These are phyloP conservation scores for Pseudogymnoascus sp. DNA, from an alignment of 2,329 filamentous ascomycete species.

Conservation along the genomic window DNA sequence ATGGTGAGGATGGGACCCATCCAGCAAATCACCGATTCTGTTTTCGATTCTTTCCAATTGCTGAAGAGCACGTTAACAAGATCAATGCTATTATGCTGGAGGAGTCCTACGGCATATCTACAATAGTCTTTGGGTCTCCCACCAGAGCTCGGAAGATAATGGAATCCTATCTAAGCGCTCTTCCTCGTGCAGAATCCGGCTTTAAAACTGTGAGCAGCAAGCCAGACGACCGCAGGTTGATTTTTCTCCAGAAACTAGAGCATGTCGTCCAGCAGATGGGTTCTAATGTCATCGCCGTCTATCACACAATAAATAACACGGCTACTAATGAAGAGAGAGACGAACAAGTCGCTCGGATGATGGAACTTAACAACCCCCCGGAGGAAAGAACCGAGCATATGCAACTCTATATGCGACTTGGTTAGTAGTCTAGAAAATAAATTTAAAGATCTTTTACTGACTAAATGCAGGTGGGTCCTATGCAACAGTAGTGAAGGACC, in stretches of 20 bases:
- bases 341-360: background rate
- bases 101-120: constrained; percentile 20
- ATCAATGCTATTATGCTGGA: constrained; percentile 29
- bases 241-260: background rate
- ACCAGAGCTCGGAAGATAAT: background rate
- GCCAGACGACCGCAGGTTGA: background rate
- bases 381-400: background rate
- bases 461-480: constrained; percentile 19
- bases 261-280: background rate
- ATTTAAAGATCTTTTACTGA: background rate
- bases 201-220: background rate
- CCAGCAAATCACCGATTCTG: constrained; percentile 23
- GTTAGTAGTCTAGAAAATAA: background rate
- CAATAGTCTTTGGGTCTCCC: constrained; percentile 24
- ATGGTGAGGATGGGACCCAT: constrained; percentile 14
- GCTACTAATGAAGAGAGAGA: background rate
- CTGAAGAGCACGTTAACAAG: constrained; percentile 23
- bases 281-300: background rate
- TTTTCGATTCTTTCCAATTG: constrained; percentile 27
- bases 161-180: background rate
- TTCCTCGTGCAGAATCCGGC: background rate
- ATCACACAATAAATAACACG: background rate
- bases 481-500: constrained; percentile 21
- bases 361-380: background rate
- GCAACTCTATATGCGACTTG: background rate